Evolutionary conservation across 768 basidiomycete genomes (phyloP), one percentile per base, ranked within the genome.

Genomic region (Ramaria sp.): DNA sequence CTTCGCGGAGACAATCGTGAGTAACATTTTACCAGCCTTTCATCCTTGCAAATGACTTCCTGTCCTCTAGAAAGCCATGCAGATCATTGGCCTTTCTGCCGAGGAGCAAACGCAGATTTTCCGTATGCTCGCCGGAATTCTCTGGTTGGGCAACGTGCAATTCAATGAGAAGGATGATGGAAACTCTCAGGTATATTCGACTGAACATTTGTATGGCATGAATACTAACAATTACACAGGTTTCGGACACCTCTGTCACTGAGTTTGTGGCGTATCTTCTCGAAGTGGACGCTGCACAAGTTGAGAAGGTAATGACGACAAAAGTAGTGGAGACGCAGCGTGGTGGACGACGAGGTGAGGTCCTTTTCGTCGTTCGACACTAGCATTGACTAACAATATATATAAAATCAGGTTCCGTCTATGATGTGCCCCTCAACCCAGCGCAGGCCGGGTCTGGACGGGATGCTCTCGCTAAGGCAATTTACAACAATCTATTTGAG

Each of bases 401-500:
- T n/a, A n/a, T n/a, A n/a, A n/a, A n/a, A 1, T 47, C 55, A 72
- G 71, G 73, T 5, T 96, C 93, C 0, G 77, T 97, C n/a, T 98
- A 98, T 64, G 91, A 98, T 58, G 95, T 98, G 0, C 96, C 94
- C 12, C 69, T 91, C 30, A 99, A 98, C 63, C 87, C 88, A 9
- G 77, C 94, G 5, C 96, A 99, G 66, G 96, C 96, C 2, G 70
- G 71, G 0, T 79, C 94, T 0, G 93, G 90, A 20, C 73, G 94
- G 55, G 91, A 98, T 69, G 96, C 96, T 0, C 72, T 99, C 37
- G 74, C 95, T 3, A 95, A 98, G 67, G 95, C 93, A 15, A 83
- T 99, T 59, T 99, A 99, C 70, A 97, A 94, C 71, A 97, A 98
- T 67, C 72, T 97, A 3, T 98, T 99, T 66, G 95, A 99, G 65